Conservation (phyloP, 495 filamentous ascomycete genomes). For the Neurospora sp. region DNA sequence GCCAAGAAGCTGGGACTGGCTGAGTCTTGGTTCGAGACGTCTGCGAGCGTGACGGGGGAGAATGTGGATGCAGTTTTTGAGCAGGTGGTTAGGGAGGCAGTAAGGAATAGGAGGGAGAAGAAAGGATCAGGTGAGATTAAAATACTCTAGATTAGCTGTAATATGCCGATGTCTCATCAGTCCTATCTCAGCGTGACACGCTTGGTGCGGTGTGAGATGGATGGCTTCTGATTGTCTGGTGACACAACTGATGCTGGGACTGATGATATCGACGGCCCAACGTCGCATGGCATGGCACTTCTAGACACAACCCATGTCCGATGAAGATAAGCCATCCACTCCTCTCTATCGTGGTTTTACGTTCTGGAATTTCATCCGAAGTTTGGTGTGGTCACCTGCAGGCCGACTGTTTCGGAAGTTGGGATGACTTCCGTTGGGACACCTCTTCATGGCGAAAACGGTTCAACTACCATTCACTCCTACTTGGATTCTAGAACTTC, state of each 20-base stretch:
- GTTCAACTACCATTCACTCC: not conserved
- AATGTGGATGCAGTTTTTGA: constrained; percentile 24
- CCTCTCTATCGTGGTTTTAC: not conserved
- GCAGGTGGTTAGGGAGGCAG: constrained; percentile 19
- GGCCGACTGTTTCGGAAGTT: not conserved
- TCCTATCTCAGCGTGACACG: not conserved
- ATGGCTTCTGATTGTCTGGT: not conserved
- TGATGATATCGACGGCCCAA: not conserved
- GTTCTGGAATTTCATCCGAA: not conserved
- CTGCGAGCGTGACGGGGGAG: constrained; percentile 25
- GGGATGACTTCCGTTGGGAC: not conserved
- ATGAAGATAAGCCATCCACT: not conserved
- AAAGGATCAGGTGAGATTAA: not conserved
- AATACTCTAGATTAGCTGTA: not conserved
- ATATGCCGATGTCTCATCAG: not conserved
- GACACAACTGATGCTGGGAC: not conserved
- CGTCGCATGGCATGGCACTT: not conserved
- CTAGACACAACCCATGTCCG: not conserved
- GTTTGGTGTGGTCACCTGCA: not conserved
- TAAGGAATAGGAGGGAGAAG: constrained; percentile 17
- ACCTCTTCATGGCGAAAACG: not conserved
- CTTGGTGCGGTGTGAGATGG: not conserved
- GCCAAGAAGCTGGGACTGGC: not conserved
- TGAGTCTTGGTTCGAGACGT: constrained; percentile 19
- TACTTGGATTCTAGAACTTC: not conserved